phyloP scores from a whole-genome alignment of 1,284 basidiomycete genomes.

The Marasmius oreades region DNA sequence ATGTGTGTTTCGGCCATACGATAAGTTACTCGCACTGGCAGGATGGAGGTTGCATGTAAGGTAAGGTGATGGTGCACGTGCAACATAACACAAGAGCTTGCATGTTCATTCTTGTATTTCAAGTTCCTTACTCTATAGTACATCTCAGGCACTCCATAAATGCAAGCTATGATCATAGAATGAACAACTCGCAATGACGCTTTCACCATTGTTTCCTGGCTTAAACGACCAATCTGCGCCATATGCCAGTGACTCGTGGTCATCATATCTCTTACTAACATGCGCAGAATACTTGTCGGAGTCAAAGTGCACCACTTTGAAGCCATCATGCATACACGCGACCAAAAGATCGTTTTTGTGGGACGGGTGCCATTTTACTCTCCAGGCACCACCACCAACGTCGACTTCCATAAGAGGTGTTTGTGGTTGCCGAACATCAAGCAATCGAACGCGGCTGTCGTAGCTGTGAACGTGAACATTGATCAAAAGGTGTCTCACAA shows the following conservation, averaged over 20 bases:
- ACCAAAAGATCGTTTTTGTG: slow-evolving; percentile 74
- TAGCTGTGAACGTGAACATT: slow-evolving; percentile 56
- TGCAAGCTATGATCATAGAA: slow-evolving; percentile 92
- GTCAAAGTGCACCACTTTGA: slow-evolving; percentile 71
- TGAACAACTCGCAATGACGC: slow-evolving; percentile 84
- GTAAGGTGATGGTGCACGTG: not conserved
- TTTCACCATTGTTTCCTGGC: slow-evolving; percentile 30
- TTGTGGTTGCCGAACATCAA: slow-evolving; percentile 75
- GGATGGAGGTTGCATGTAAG: not conserved
- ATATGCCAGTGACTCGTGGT: slow-evolving; percentile 87
- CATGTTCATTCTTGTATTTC: too few species aligned
- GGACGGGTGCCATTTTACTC: slow-evolving; percentile 92
- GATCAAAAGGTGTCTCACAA: not conserved
- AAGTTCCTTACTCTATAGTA: not conserved
- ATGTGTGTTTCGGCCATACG: slow-evolving; percentile 22
- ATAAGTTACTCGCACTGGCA: not conserved
- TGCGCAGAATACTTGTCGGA: slow-evolving; percentile 22
- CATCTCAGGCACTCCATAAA: slow-evolving; percentile 67
- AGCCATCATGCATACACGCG: slow-evolving; percentile 97
- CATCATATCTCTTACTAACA: slow-evolving; percentile 65
- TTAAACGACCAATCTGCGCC: slow-evolving; percentile 90
- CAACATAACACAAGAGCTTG: too few species aligned
- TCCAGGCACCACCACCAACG: slow-evolving; percentile 93
- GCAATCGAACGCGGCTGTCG: slow-evolving; percentile 78
- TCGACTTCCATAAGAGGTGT: slow-evolving; percentile 58